phyloP scores from a whole-genome alignment of 345 rosid species.

The Populus davidiana region DNA sequence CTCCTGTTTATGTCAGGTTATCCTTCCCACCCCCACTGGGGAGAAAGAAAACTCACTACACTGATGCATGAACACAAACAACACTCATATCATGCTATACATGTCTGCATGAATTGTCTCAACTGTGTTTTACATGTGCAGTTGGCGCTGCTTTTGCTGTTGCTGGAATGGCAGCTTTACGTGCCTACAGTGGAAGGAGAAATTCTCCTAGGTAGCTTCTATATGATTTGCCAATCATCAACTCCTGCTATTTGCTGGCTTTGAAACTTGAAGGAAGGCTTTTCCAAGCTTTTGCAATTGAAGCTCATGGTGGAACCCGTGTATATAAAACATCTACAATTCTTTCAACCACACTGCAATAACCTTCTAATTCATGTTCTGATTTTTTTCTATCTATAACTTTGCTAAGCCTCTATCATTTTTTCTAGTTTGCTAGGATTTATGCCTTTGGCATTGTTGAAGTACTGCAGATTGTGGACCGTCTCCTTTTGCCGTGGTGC shows the following conservation, averaged over 20 bases:
- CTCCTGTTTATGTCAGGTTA: slow-evolving; percentile 68
- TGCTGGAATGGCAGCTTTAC: slow-evolving; percentile 60
- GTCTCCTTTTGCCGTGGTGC: not conserved
- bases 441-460: not conserved
- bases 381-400: not conserved
- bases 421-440: not conserved
- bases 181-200: slow-evolving; percentile 61
- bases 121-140: slow-evolving; percentile 27
- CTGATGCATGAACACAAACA: not conserved
- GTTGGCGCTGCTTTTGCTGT: slow-evolving; percentile 63
- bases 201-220: slow-evolving; percentile 36
- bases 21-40: not conserved
- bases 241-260: slow-evolving; percentile 11
- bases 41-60: not conserved
- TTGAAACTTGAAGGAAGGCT: slow-evolving; percentile 9
- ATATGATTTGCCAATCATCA: not conserved
- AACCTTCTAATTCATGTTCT: not conserved
- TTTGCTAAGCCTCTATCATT: not conserved
- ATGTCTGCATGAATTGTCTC: slow-evolving; percentile 3
- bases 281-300: slow-evolving; percentile 1
- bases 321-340: not conserved
- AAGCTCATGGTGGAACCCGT: not conserved
- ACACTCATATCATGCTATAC: not conserved
- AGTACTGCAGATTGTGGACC: not conserved
- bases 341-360: not conserved